These are phyloP conservation scores for Gastrodia elata DNA, from an alignment of 106 monocot genomes.

Conservation along the genomic window DNA sequence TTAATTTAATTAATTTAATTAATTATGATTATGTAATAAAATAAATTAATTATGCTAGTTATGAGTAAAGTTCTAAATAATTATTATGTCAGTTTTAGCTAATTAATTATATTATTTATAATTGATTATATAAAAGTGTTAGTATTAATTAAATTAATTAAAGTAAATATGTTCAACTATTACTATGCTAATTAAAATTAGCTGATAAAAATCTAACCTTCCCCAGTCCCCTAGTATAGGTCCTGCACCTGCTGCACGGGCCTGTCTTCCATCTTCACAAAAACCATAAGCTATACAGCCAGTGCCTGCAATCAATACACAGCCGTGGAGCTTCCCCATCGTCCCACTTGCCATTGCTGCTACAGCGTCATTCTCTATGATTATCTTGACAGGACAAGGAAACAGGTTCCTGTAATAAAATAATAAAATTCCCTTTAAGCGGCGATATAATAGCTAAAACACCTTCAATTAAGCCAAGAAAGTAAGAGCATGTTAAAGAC, in stretches of 20 bases:
- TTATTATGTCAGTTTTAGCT: no score
- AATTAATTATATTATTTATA: no score
- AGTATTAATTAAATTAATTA: no score
- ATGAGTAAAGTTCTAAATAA: no score
- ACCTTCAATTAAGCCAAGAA: neutral
- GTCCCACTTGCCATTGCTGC: slow-evolving; percentile 98
- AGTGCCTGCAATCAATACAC: slow-evolving; percentile 93
- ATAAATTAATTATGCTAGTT: no score
- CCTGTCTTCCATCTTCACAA: slow-evolving; percentile 79
- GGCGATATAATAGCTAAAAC: no score
- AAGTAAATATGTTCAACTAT: no score
- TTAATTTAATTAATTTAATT: no score
- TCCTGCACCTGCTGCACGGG: slow-evolving; percentile 90
- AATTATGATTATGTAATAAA: no score
- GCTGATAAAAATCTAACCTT: slow-evolving; percentile 42
- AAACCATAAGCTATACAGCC: slow-evolving; percentile 92
- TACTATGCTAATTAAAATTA: no score
- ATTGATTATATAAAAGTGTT: no score
- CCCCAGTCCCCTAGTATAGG: slow-evolving; percentile 97
- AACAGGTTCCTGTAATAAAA: slow-evolving; percentile 55
- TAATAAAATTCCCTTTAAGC: neutral
- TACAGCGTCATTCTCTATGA: slow-evolving; percentile 94
- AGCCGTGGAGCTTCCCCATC: slow-evolving; percentile 89
- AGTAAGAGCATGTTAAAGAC: neutral
- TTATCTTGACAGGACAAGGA: slow-evolving; percentile 65